Evolutionary conservation across 2,329 filamentous ascomycete genomes (phyloP), one percentile per base, ranked within the genome.

Genomic region (Fusarium sp.): DNA sequence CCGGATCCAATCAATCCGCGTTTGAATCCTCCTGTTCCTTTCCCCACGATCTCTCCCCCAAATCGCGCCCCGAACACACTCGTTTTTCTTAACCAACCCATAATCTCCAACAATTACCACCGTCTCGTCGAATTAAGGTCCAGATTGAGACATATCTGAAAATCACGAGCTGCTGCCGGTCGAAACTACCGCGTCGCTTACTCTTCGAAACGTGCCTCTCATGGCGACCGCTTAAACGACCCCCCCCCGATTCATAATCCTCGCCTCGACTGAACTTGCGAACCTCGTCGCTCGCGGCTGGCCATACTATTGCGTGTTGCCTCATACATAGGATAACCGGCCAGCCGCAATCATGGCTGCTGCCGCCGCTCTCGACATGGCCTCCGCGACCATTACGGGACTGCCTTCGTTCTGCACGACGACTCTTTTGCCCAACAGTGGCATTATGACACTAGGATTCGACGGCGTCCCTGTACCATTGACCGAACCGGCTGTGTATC

Each of bases 401-500:
- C 75, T 76, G 62, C 74, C 81, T 41, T 74, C 79, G 60, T 75
- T 81, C 59, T 87, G 85, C 79, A 81, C 83, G 38, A 82, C 84
- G 48, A 81, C 82, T 62, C 81, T 84, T 63, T 80, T 88, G 38
- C 84, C 86, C 8, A 82, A 83, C 59, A 82, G 82, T 65, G 86
- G 85, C 59, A 79, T 87, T 54, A 79, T 89, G 73, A 85, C 87
- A 66, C 80, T 92, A 64, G 82, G 83, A 62, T 84, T 86, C 72
- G 86, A 85, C 74, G 85, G 88, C 63, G 84, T 76, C 32, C 75
- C 87, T 73, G 85, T 92, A 77, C 91, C 88, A 50, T 86, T 94
- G 75, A 86, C 87, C 54, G 83, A 86, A 67, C 85, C 89, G 70
- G 89, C 89, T 75, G 82, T 91, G 71, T 93, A 90, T 82, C 74